Conservation (phyloP, 768 basidiomycete genomes). For the Phylloporus sp. region DNA sequence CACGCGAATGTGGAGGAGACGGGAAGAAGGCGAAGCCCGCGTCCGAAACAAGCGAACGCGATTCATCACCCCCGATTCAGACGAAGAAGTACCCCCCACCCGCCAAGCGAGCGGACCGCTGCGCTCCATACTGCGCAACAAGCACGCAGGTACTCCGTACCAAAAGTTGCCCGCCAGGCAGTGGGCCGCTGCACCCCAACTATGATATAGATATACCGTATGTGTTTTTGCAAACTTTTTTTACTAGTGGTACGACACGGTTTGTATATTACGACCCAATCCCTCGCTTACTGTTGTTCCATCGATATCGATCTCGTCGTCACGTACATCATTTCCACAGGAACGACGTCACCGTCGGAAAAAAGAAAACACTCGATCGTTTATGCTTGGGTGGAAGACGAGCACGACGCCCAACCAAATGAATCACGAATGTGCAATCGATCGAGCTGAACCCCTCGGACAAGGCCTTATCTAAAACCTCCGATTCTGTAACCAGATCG, state of each 20-base stretch:
- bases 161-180: background rate
- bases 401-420: background rate
- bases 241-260: background rate
- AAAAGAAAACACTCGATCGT: background rate
- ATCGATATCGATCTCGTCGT: background rate
- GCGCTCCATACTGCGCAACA: conserved; percentile 16
- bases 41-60: conserved; percentile 9
- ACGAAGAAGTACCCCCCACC: background rate
- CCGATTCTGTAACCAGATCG: background rate
- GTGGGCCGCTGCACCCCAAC: conserved; percentile 3
- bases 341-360: background rate
- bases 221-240: background rate
- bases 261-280: background rate
- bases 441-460: background rate
- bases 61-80: conserved; percentile 7
- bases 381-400: background rate
- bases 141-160: conserved; percentile 4
- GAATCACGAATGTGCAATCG: background rate
- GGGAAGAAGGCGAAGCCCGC: background rate
- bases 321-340: background rate
- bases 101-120: conserved; percentile 1
- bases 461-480: background rate
- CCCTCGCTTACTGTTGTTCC: background rate
- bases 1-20: background rate
- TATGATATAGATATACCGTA: background rate